phyloP scores from a whole-genome alignment of 495 filamentous ascomycete genomes.

The Astrocystis sublimbata region DNA sequence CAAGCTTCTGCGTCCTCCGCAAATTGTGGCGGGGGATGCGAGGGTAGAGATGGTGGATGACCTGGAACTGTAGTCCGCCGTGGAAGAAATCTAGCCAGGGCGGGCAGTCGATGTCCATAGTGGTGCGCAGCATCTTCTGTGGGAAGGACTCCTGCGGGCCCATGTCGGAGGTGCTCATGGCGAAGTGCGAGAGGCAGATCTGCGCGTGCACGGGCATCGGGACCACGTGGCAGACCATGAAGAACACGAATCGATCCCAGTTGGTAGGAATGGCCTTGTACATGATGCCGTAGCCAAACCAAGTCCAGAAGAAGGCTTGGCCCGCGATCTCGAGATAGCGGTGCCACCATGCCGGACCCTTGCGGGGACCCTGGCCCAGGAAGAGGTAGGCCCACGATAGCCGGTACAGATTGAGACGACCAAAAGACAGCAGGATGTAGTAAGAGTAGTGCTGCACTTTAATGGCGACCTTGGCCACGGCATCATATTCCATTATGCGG shows the following conservation, averaged over 20 bases:
- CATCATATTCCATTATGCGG: conserved; percentile 80
- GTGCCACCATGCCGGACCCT: conserved; percentile 87
- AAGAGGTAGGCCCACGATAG: conserved; percentile 84
- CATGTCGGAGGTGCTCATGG: conserved; percentile 92
- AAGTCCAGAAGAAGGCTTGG: conserved; percentile 87
- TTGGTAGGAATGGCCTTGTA: conserved; percentile 74
- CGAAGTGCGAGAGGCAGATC: conserved; percentile 95
- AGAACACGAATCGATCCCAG: conserved; percentile 68
- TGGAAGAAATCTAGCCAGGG: conserved; percentile 96
- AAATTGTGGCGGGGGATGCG: conserved; percentile 96
- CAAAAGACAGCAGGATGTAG: conserved; percentile 81
- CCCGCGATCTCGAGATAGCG: conserved; percentile 81
- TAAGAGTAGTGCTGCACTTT: conserved; percentile 81
- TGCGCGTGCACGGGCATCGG: conserved; percentile 89
- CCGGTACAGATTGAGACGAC: conserved; percentile 88
- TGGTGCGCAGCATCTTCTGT: conserved; percentile 95
- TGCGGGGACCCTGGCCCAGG: conserved; percentile 70
- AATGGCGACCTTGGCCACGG: conserved; percentile 68
- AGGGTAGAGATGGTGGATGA: conserved; percentile 91
- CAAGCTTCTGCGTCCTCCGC: conserved; percentile 74
- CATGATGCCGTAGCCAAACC: conserved; percentile 86
- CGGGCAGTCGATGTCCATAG: conserved; percentile 97
- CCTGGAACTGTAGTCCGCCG: conserved; percentile 95
- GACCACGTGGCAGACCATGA: conserved; percentile 85
- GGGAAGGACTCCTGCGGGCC: conserved; percentile 88